Percentiles rank a stretch among this genome's conserved stretches.
phyloP scores from a whole-genome alignment of 108 stramenopile species.

The Cyclostephanos tholiformis region DNA sequence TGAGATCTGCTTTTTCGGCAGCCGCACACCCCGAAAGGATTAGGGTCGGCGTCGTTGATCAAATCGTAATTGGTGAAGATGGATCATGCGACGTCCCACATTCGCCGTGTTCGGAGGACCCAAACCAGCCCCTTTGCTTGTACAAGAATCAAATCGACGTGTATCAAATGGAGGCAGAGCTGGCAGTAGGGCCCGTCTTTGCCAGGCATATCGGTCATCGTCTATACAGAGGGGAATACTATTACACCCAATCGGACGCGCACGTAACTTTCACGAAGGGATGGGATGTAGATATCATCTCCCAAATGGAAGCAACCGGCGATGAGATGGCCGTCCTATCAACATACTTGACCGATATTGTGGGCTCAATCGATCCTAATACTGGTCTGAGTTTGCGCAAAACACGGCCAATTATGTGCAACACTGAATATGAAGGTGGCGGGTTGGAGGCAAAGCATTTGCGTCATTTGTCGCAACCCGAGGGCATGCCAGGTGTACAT shows the following conservation, averaged over 20 bases:
- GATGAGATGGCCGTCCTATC: constrained; percentile 74
- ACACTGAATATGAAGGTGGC: constrained; percentile 60
- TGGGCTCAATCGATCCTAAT: constrained; percentile 41
- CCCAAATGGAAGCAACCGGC: constrained; percentile 52
- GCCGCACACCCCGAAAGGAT: constrained; percentile 71
- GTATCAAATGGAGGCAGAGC: constrained; percentile 51
- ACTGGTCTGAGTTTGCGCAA: constrained; percentile 48
- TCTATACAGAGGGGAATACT: constrained; percentile 69
- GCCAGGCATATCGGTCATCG: constrained; percentile 60
- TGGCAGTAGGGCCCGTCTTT: constrained; percentile 64
- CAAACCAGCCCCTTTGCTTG: constrained; percentile 45
- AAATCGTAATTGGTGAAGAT: constrained; percentile 49
- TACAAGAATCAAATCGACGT: constrained; percentile 54
- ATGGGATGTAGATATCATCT: constrained; percentile 72
- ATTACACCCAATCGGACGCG: constrained; percentile 79
- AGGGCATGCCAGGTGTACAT: constrained; percentile 35
- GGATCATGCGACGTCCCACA: constrained; percentile 49
- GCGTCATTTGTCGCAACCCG: constrained; percentile 62
- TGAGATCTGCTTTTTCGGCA: constrained; percentile 66
- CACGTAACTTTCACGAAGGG: constrained; percentile 74
- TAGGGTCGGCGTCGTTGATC: constrained; percentile 58
- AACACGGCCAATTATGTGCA: constrained; percentile 72
- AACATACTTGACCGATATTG: constrained; percentile 62
- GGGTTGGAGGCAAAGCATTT: constrained; percentile 45
- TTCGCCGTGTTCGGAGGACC: constrained; percentile 40